Base-by-base conservation (phyloP, 768 basidiomycete species). In the Ramaria sp. region DNA sequence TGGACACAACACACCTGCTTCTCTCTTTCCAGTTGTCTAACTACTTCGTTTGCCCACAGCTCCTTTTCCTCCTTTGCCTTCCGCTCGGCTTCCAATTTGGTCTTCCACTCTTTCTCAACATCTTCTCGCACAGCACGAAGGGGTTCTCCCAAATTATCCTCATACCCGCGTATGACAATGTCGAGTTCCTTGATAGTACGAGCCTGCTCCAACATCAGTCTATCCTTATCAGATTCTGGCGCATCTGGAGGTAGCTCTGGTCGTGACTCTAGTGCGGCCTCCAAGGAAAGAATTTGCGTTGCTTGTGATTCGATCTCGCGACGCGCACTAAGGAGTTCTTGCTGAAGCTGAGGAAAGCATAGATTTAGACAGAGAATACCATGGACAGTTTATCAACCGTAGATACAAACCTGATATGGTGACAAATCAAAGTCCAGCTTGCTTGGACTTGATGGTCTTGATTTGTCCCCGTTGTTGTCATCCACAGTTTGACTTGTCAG, bases 341-440 rank as follows among this genome's bases (percentile, higher is more conserved):
- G 88, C 70, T 93, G 90, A 0, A 95, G 74, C 83, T 91, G 55
- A 27, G 24, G 27, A 16, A 47, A 28, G 45, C 36, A 8, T 20
- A 20, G 28, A 24, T 2, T 22, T 3, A 36, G 28, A 15, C 5
- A 42, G 12, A 28, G 43, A 18, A 37, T 12, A 41, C 7, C 18
- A 42, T 16, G n/a, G 25, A 52, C 10, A 3, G 42, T 8, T 38
- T 52, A 42, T 6, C 18, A 38, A 32, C 30, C 32, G 13, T 32
- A 34, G 8, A 27, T 28, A 63, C 71, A 55, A 44, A 86, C 85
- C 71, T 91, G 84, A 58, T 90, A 90, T 2, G 88, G 86, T 0
- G 87, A 80, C 80, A 88, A 81, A 63, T 92, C 88, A 61, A 91
- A 94, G 65, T 94, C 88, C 30, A 96, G 71, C 71, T 94, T 95